A percentile compares a stretch with the other conserved stretches of the same genome.
Conservation (phyloP, 768 basidiomycete species). For the Boletus huronensis region DNA sequence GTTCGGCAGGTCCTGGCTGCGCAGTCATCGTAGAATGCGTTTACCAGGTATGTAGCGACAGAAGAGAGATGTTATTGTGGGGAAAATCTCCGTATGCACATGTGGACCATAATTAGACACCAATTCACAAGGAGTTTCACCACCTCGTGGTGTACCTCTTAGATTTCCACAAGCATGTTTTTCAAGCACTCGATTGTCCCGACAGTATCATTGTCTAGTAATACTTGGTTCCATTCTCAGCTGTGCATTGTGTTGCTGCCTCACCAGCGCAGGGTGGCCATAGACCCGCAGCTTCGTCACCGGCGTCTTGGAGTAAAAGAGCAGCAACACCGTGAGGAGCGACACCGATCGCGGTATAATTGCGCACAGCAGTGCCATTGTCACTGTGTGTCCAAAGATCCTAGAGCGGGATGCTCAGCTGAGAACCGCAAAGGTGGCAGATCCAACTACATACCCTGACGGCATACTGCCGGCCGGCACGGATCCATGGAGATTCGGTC, state of each 20-base stretch:
- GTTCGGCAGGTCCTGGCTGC: background rate
- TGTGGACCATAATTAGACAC: background rate
- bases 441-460: conserved; percentile 45
- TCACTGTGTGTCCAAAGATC: conserved; percentile 71
- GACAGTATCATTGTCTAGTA: conserved; percentile 1
- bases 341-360: conserved; percentile 44
- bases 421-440: background rate
- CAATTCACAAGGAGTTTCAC: too few relatives aligned
- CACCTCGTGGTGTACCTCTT: background rate
- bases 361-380: conserved; percentile 63
- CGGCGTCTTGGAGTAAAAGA: conserved; percentile 59
- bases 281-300: conserved; percentile 60
- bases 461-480: conserved; percentile 58
- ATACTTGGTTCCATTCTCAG: conserved; percentile 52
- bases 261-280: conserved; percentile 50
- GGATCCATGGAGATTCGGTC: conserved; percentile 68
- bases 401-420: conserved; percentile 29
- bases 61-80: background rate
- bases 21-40: conserved; percentile 9
- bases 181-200: background rate
- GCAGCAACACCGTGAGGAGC: conserved; percentile 66
- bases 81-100: background rate
- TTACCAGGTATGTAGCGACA: background rate
- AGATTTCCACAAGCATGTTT: background rate
- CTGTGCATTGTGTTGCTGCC: conserved; percentile 50